Evolutionary conservation across 1,284 basidiomycete genomes (phyloP), one percentile per base, ranked within the genome.

Genomic region (Exsudoporus floridanus): DNA sequence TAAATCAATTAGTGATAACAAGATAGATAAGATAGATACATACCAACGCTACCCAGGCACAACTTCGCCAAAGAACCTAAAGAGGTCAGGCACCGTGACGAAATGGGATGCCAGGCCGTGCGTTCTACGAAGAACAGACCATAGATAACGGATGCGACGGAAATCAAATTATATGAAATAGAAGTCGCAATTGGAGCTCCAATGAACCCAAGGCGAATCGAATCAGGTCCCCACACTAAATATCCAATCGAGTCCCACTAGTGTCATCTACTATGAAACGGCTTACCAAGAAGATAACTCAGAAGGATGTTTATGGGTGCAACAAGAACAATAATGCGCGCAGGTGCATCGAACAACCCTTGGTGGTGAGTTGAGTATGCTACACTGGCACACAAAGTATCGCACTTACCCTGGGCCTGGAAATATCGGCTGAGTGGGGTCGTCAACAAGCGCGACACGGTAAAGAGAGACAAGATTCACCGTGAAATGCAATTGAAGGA

Each of bases 101-200:
- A 81, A 34, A 95, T 69, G 0, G 93, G 94, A 63, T 90, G 81
- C 92, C 94, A 97, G 0, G 94, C 93, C 0, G 85, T 89, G 35
- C 77, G 73, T 0, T 92, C 88, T 0, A 88, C 86, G 57, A 84
- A 85, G 63, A 84, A 83, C 10, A 90, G 56, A 13, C 87, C 89
- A 65, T 94, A 96, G n/a, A 78, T 50, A 35, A 92, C 68, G 2
- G 85, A 88, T 40, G 84, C 65, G 35, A 89, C 38, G 10, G 85
- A 82, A 53, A 94, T 88, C 30, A 96, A 75, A 71, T 94, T 96
- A 76, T 93, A 92, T 4, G 90, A 91, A 54, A 96, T 79, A 0
- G 90, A 89, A 0, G 92, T 93, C 0, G 95, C 91, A 34, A 98
- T 77, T 0, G 96, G 95, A 2, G 95, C 95, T 9, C 96, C 96